Conservation (phyloP, 2,329 filamentous ascomycete genomes). For the Zasmidium cellare region DNA sequence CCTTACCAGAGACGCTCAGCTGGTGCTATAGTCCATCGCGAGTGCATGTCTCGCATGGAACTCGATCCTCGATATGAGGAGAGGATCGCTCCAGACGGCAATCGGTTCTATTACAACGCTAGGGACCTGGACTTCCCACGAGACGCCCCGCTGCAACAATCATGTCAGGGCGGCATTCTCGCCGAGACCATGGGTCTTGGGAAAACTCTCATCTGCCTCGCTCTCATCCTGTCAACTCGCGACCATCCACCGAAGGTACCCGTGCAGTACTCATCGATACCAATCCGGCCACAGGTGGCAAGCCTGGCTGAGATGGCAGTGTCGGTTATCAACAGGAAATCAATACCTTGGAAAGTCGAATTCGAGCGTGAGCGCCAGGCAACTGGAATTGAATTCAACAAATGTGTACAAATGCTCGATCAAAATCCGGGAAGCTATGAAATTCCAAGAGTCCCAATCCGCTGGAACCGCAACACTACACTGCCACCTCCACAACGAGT, state of each 20-base stretch:
- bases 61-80: constrained; percentile 72
- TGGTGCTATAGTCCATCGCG: constrained; percentile 80
- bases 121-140: constrained; percentile 62
- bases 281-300: constrained; percentile 53
- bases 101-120: constrained; percentile 68
- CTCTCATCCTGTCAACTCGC: constrained; percentile 70
- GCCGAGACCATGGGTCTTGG: constrained; percentile 79
- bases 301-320: constrained; percentile 76
- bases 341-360: constrained; percentile 69
- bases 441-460: constrained; percentile 40
- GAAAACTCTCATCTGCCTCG: constrained; percentile 84
- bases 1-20: constrained; percentile 78
- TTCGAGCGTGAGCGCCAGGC: constrained; percentile 55
- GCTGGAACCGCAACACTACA: constrained; percentile 44
- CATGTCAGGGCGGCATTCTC: constrained; percentile 72
- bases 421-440: constrained; percentile 38
- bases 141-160: constrained; percentile 72
- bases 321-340: constrained; percentile 63
- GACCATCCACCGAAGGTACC: constrained; percentile 67
- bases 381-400: constrained; percentile 51
- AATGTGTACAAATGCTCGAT: constrained; percentile 57
- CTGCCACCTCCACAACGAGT: constrained; percentile 52
- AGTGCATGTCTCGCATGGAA: constrained; percentile 62
- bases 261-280: constrained; percentile 53
- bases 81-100: constrained; percentile 61